Conservation (phyloP, 176 grass and related monocot genomes). For the Aegilops tauschii region DNA sequence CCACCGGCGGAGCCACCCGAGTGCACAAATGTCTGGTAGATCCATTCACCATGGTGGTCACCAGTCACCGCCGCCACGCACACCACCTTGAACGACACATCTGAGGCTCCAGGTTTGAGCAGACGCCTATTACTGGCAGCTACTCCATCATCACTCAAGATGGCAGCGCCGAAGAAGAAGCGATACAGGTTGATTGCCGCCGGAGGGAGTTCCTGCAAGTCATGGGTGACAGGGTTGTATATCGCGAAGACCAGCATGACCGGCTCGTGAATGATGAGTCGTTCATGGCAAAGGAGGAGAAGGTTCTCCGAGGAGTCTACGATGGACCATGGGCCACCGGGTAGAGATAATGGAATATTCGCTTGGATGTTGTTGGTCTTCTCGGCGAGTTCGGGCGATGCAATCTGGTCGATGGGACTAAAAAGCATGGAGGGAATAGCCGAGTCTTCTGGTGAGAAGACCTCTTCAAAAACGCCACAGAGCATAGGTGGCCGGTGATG, state of each 20-base stretch:
- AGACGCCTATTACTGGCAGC: neutral
- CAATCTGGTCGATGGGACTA: neutral
- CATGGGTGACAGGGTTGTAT: neutral
- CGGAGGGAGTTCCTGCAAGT: neutral
- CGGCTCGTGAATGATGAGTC: neutral
- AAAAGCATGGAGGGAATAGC: neutral
- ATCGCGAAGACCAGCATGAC: neutral
- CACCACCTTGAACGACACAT: neutral
- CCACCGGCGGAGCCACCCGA: neutral
- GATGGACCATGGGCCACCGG: neutral
- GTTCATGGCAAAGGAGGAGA: neutral
- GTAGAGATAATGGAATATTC: neutral
- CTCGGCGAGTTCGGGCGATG: neutral
- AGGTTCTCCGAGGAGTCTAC: neutral
- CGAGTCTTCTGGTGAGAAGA: too few species aligned
- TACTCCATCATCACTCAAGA: neutral
- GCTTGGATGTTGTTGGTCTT: neutral
- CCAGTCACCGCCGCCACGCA: neutral
- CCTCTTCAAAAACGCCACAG: neutral
- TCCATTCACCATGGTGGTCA: neutral
- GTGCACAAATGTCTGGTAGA: neutral
- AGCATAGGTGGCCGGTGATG: neutral
- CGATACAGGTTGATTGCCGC: neutral
- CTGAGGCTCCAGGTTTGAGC: neutral
- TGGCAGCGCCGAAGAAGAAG: neutral